phyloP scores from a whole-genome alignment of 352 stramenopile species.

The Phytophthora aleatoria region DNA sequence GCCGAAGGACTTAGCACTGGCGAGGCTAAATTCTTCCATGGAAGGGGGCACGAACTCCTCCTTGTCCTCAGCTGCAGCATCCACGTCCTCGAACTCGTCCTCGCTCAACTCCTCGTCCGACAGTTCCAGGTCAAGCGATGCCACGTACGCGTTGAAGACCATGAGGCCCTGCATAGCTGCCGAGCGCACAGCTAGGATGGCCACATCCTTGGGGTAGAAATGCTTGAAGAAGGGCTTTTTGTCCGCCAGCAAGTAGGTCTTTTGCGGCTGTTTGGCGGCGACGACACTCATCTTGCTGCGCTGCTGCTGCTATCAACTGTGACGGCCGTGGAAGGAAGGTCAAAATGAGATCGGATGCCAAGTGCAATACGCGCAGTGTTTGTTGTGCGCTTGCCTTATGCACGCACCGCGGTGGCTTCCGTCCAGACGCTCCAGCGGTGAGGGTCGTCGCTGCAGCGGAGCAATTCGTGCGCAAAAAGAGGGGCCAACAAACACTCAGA shows the following conservation, averaged over 20 bases:
- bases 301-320: background rate
- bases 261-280: conserved; percentile 45
- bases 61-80: conserved; percentile 44
- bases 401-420: conserved; percentile 2
- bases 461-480: conserved; percentile 3
- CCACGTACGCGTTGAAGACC: conserved; percentile 81
- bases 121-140: conserved; percentile 70
- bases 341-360: background rate
- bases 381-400: background rate
- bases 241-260: conserved; percentile 73
- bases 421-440: conserved; percentile 21
- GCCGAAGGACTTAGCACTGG: conserved; percentile 64
- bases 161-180: conserved; percentile 71
- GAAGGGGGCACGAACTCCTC: conserved; percentile 57
- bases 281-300: conserved; percentile 60
- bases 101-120: conserved; percentile 52
- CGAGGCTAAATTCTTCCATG: conserved; percentile 57
- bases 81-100: conserved; percentile 48
- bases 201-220: conserved; percentile 72
- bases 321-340: background rate
- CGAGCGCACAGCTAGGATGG: conserved; percentile 67
- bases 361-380: background rate
- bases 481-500: background rate
- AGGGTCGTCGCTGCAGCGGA: conserved; percentile 13
- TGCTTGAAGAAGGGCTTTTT: conserved; percentile 89